phyloP scores from a whole-genome alignment of 1,139 yeast genomes.

The Kodamaea anthophila region DNA sequence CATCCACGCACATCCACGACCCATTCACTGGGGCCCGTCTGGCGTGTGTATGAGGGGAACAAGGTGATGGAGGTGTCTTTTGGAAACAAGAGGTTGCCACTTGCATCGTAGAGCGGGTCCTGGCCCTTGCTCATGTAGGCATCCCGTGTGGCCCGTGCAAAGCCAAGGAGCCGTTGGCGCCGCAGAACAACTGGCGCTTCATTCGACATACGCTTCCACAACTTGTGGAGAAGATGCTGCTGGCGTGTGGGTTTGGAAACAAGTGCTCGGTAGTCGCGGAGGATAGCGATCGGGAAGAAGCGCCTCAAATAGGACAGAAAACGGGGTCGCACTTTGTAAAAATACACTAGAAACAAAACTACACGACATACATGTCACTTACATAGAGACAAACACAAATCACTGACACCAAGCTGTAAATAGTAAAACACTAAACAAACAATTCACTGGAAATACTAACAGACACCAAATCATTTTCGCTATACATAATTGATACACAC shows the following conservation, averaged over 20 bases:
- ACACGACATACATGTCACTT: no score
- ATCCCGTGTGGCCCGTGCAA: constrained; percentile 53
- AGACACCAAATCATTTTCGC: no score
- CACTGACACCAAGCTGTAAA: no score
- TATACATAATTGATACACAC: no score
- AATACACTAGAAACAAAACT: no score
- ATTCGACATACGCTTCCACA: constrained; percentile 6
- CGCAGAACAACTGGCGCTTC: constrained; percentile 13
- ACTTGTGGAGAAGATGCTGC: constrained; percentile 6
- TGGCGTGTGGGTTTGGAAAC: constrained; percentile 4
- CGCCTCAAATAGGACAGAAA: no score
- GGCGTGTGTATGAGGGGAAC: constrained; percentile 63
- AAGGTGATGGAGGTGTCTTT: constrained; percentile 33
- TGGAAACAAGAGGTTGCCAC: constrained; percentile 32
- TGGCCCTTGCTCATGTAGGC: constrained; percentile 47
- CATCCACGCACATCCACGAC: constrained; percentile 69
- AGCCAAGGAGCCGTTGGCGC: constrained; percentile 37
- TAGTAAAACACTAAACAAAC: no score
- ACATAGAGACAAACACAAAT: no score
- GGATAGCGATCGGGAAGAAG: no score
- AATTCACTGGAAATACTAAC: no score
- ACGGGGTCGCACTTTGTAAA: no score
- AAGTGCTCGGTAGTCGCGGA: constrained; percentile 9
- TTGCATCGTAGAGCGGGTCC: constrained; percentile 24
- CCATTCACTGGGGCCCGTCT: constrained; percentile 19